A percentile compares a stretch with the other conserved stretches of the same genome.
Conservation (phyloP, 139 green algal species). For the Chlamydomonas eustigma region DNA sequence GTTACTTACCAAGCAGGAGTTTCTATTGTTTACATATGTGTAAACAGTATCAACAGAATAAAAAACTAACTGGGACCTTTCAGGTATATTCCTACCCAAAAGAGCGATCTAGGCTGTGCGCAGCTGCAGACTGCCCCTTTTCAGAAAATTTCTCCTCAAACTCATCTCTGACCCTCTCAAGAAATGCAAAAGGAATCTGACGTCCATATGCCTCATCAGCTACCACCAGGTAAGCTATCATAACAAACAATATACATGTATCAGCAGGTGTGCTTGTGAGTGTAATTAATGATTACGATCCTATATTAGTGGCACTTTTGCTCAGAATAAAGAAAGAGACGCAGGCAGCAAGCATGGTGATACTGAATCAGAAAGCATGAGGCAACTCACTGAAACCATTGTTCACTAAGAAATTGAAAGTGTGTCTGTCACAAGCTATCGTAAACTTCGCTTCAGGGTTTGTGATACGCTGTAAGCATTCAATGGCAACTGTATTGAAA, state of each 20-base stretch:
- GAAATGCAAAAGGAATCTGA: constrained; percentile 92
- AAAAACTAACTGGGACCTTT: background rate
- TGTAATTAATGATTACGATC: too few relatives aligned
- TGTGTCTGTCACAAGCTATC: constrained; percentile 71
- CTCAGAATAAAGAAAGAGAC: too few relatives aligned
- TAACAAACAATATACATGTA: too few relatives aligned
- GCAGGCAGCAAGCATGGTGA: too few relatives aligned
- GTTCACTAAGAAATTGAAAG: constrained; percentile 82
- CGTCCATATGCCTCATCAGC: constrained; percentile 86
- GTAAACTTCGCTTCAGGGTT: constrained; percentile 68
- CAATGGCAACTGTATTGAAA: constrained; percentile 85
- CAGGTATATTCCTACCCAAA: too few relatives aligned
- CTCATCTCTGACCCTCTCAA: constrained; percentile 69
- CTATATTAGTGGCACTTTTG: too few relatives aligned
- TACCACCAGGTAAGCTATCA: constrained; percentile 87
- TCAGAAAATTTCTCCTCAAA: constrained; percentile 68
- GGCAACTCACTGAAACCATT: constrained; percentile 61
- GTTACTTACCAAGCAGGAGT: too few relatives aligned
- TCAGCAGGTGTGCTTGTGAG: background rate
- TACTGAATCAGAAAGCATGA: too few relatives aligned
- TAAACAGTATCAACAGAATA: background rate
- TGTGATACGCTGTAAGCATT: constrained; percentile 74
- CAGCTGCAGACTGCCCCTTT: constrained; percentile 56
- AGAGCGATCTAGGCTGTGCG: constrained; percentile 75
- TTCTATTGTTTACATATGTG: too few relatives aligned